Evolutionary conservation across 202 grass and related monocot genomes (phyloP).

Genomic region (Digitaria exilis): DNA sequence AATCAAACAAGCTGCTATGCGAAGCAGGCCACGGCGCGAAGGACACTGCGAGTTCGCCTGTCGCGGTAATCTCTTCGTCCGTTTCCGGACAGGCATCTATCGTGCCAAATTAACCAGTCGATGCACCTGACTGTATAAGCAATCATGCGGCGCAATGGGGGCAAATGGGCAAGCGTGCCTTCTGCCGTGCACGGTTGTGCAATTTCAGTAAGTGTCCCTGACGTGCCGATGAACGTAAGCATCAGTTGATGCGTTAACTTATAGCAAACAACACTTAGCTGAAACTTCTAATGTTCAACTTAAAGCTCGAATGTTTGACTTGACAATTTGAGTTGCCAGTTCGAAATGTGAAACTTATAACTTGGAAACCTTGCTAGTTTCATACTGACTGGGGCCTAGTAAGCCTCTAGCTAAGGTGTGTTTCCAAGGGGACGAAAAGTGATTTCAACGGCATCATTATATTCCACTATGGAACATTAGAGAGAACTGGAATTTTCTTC

Average conservation of each 20-base stretch:
- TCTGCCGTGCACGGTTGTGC: conserved; percentile 23
- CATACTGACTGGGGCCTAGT: background rate
- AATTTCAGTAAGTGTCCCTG: conserved; percentile 20
- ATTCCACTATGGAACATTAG: background rate
- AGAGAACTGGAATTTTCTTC: too few species aligned
- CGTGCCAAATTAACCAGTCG: background rate
- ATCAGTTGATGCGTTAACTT: background rate
- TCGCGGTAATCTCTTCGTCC: background rate
- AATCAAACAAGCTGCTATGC: background rate
- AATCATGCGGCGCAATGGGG: background rate
- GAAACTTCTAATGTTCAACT: background rate
- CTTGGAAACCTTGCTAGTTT: background rate
- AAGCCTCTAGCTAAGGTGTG: background rate
- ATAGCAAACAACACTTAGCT: background rate
- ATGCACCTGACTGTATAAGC: background rate
- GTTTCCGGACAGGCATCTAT: background rate
- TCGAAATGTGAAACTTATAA: background rate
- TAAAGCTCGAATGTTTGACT: background rate
- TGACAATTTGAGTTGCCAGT: background rate
- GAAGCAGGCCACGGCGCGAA: background rate
- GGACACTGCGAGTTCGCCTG: background rate
- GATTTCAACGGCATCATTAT: background rate
- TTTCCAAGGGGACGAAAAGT: background rate
- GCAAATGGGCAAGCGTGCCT: background rate
- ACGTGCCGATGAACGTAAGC: background rate